Evolutionary conservation across 306 rosid genomes (phyloP), one percentile per base, ranked within the genome.

Genomic region (Quercus gilva): DNA sequence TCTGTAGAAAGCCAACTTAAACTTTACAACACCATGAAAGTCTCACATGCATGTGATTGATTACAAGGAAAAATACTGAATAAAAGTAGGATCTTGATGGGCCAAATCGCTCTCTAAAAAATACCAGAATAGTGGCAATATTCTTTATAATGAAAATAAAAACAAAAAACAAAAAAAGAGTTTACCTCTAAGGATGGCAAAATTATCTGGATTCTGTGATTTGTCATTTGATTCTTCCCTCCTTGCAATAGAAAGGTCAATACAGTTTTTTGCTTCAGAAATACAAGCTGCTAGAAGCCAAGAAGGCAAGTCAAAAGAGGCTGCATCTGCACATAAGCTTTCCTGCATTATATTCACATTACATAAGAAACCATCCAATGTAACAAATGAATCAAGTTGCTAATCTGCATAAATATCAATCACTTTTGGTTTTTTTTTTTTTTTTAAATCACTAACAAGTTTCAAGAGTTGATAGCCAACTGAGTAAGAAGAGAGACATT

Each of bases 291-390:
- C 87, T 63, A 94, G 95, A 88, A 92, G 94, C 94, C 92, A 86
- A 84, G 97, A 87, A 77, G 97, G 86, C 89, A 94, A 87, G 77
- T 94, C 99, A 80, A 94, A 94, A 75, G 99, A 94, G 75, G 99
- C 97, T 53, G 99, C 99, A 73, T 94, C 97, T 70, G 97, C 94
- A 74, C 99, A 92, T 86, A 92, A 85, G 91, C 97, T 68, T 83
- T 94, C 99, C 99, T 92, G 95, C 88, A 90, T 55, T 35, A 73
- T 74, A 52, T 71, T 77, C 69, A 55, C 5, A 28, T 55, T 77
- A 53, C n/a, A 31, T 80, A 17, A 76, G 61, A 61, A 69, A 74
- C 69, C 70, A 83, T 79, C 82, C 81, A 73, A 58, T 35, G 75
- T 67, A 81, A 84, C 23, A 35, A 57, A 76, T 80, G 77, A 74